Evolutionary conservation across 345 rosid species (phyloP), one percentile per base, ranked within the genome.

Genomic region (Gossypium ekmanianum): DNA sequence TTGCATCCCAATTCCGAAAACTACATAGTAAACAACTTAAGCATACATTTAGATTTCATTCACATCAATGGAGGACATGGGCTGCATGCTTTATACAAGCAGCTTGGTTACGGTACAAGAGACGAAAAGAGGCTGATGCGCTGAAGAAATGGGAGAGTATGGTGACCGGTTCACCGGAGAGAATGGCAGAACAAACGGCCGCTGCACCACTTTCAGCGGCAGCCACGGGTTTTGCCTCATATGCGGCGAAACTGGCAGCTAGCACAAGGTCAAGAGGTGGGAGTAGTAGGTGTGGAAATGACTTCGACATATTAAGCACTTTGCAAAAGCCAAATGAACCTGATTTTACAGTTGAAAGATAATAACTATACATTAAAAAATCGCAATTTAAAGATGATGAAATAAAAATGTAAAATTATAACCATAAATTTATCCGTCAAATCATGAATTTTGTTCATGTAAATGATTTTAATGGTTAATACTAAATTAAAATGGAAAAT

Each of bases 41-140:
- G 78, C 81, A 87, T 55, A 77, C 82, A 2, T 79, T 89, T 51
- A 83, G 90, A 77, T 80, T 84, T 64, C 83, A 87, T 74, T 89
- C 91, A 2, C 88, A 78, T 17, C 89, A 86, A 20, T 89, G 91
- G 88, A 77, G 87, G 58, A 85, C 83, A 9, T 87, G 90, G 88
- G 90, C 87, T 2, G 86, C 88, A 2, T 83, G 87, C 79, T 87
- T 87, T 77, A 71, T 87, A 45, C 88, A 85, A 45, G 88, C 87
- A 16, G 90, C 86, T 1, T 87, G 90, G 87, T 77, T 80, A 56
- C 84, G 85, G 6, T 77, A 83, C 52, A 87, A 77, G 55, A 77
- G 77, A 65, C 68, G 75, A n/a, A 87, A 78, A 71, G 89, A 69
- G 34, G 81, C 77, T 1, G 81, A 74, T 29, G 84, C 83, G 74